Conservation (phyloP, 495 filamentous ascomycete species). For the Durotheca rogersii region DNA sequence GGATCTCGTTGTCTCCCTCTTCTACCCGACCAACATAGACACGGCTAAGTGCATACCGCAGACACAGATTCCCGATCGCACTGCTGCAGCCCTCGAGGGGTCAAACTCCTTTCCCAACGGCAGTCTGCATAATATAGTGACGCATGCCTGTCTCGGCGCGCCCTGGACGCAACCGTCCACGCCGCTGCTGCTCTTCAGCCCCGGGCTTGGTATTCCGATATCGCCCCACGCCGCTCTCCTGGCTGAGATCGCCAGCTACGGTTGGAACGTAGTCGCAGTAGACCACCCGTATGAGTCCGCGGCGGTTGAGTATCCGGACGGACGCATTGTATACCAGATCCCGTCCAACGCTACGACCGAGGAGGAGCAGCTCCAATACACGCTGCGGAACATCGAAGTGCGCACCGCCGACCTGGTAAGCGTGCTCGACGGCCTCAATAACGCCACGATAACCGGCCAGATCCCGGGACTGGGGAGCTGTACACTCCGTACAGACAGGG, state of each 20-base stretch:
- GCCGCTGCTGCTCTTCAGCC: slow-evolving; percentile 43
- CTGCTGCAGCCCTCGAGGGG: not conserved
- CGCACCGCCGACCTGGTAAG: slow-evolving; percentile 14
- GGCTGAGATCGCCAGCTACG: slow-evolving; percentile 49
- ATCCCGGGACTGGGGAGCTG: not conserved
- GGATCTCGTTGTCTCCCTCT: not conserved
- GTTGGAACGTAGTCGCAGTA: slow-evolving; percentile 50
- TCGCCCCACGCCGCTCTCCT: slow-evolving; percentile 42
- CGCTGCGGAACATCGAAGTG: not conserved
- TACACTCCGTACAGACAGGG: not conserved
- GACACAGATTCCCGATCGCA: not conserved
- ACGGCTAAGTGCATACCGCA: not conserved
- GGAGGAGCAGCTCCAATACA: not conserved
- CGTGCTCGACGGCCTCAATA: not conserved
- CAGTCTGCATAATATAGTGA: slow-evolving; percentile 7
- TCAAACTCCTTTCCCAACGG: slow-evolving; percentile 5
- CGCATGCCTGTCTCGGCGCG: slow-evolving; percentile 14
- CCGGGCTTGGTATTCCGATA: slow-evolving; percentile 29
- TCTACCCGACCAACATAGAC: not conserved
- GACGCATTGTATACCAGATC: slow-evolving; percentile 22
- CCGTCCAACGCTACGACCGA: slow-evolving; percentile 2
- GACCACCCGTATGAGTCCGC: slow-evolving; percentile 53
- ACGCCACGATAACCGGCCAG: not conserved
- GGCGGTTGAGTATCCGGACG: slow-evolving; percentile 54
- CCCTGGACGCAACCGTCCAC: slow-evolving; percentile 11